Evolutionary conservation across 441 rosid species (phyloP).

Genomic region (Brassica hybrid): DNA sequence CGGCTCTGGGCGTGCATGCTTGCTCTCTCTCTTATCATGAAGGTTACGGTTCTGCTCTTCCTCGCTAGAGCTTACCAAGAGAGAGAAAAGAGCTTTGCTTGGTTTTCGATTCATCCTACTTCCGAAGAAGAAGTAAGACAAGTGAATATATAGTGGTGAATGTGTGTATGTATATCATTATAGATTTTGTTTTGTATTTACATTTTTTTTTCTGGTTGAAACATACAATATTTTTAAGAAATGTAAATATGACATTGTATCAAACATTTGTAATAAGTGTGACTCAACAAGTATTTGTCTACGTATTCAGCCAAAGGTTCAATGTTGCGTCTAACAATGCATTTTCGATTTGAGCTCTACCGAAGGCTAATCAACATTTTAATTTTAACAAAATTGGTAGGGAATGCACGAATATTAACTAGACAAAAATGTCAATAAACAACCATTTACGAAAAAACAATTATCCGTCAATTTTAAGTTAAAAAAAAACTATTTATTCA

Average conservation of each 20-base stretch:
- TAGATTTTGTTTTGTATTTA: neutral
- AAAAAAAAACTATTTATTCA: too few species aligned
- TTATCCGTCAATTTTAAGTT: too few species aligned
- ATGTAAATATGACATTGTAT: constrained; percentile 29
- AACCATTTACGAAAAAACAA: too few species aligned
- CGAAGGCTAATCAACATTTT: too few species aligned
- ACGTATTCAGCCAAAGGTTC: neutral
- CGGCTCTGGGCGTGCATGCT: constrained; percentile 61
- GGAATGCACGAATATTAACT: too few species aligned
- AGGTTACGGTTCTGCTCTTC: constrained; percentile 48
- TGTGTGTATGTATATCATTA: neutral
- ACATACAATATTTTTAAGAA: neutral
- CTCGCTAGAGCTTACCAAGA: constrained; percentile 53
- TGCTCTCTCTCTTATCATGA: constrained; percentile 54
- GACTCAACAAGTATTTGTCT: constrained; percentile 10
- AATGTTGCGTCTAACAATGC: too few species aligned
- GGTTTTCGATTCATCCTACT: constrained; percentile 46
- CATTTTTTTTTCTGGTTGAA: neutral
- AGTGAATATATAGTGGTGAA: constrained; percentile 5
- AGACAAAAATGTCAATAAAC: too few species aligned
- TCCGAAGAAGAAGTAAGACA: constrained; percentile 20
- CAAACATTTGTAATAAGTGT: constrained; percentile 27
- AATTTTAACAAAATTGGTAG: too few species aligned
- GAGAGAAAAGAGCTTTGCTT: constrained; percentile 46
- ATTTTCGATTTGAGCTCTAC: too few species aligned